Conservation (phyloP, 1,139 yeast species). For the Magnusiomyces tetraspermus region DNA sequence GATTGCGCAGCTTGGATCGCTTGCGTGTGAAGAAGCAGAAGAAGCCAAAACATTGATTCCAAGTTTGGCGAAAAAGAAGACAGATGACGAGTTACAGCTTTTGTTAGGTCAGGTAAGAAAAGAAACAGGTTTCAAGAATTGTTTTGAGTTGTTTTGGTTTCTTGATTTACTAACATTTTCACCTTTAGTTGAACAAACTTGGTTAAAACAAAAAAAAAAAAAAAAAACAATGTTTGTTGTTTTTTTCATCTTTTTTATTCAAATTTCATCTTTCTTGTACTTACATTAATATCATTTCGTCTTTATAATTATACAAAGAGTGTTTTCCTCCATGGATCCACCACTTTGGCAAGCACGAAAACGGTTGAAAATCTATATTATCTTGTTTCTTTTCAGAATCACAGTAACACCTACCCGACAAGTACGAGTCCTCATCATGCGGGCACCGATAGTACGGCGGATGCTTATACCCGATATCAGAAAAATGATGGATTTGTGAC, state of each 20-base stretch:
- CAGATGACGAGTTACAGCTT: slow-evolving; percentile 80
- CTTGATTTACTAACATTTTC: not conserved
- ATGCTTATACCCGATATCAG: slow-evolving; percentile 81
- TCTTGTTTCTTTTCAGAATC: slow-evolving; percentile 34
- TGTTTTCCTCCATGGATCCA: slow-evolving; percentile 49
- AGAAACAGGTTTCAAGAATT: no score
- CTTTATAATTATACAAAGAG: slow-evolving; percentile 26
- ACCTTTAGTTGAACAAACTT: slow-evolving; percentile 1
- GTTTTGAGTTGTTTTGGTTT: not conserved
- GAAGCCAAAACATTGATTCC: slow-evolving; percentile 95
- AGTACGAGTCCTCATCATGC: slow-evolving; percentile 39
- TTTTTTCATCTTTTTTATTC: slow-evolving; percentile 54
- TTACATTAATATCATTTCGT: slow-evolving; percentile 9
- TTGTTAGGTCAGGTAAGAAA: slow-evolving; percentile 75
- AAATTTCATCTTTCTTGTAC: no score
- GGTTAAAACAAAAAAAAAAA: slow-evolving; percentile 62
- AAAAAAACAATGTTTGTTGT: slow-evolving; percentile 76
- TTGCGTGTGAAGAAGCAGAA: slow-evolving; percentile 94
- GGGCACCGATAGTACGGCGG: slow-evolving; percentile 83
- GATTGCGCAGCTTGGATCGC: slow-evolving; percentile 85
- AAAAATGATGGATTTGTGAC: slow-evolving; percentile 72
- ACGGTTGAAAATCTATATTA: slow-evolving; percentile 49
- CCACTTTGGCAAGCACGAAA: slow-evolving; percentile 78
- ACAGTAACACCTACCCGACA: slow-evolving; percentile 61
- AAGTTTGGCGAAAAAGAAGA: slow-evolving; percentile 66